Evolutionary conservation across 2,329 filamentous ascomycete genomes (phyloP).

Genomic region (Fusarium chlamydosporum): DNA sequence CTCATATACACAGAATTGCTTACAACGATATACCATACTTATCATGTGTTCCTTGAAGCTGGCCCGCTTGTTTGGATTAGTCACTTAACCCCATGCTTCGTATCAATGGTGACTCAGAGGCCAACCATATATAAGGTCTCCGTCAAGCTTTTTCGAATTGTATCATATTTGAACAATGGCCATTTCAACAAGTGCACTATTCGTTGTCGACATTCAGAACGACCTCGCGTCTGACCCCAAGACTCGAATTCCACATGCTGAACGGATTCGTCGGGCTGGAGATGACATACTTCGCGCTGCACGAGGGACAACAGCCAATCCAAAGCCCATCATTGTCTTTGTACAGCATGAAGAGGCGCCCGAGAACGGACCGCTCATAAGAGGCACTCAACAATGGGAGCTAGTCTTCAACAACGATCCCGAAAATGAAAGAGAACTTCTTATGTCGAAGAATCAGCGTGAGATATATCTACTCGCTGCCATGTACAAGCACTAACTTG

Average conservation of each 20-base stretch:
- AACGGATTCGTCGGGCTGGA: conserved; percentile 14
- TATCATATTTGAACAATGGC: not conserved
- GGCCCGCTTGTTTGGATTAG: not conserved
- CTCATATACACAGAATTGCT: not conserved
- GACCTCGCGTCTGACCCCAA: conserved; percentile 19
- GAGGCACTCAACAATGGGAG: conserved; percentile 15
- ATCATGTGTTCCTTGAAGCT: not conserved
- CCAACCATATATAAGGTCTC: not conserved
- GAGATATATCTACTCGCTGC: too few species aligned
- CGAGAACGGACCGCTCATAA: conserved; percentile 16
- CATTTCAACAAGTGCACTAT: conserved; percentile 17
- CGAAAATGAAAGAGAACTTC: conserved; percentile 6
- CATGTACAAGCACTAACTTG: too few species aligned
- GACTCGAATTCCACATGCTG: conserved; percentile 17
- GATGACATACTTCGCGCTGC: conserved; percentile 9
- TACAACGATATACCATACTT: not conserved
- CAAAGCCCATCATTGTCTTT: conserved; percentile 21
- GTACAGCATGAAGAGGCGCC: conserved; percentile 31
- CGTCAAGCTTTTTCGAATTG: not conserved
- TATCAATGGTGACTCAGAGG: not conserved
- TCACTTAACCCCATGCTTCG: not conserved
- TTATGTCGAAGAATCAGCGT: conserved; percentile 13
- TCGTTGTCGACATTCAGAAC: conserved; percentile 34
- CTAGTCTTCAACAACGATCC: conserved; percentile 15
- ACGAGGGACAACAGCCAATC: not conserved